phyloP scores from a whole-genome alignment of 2,329 filamentous ascomycete species.

The Pleoardoris graminearum region DNA sequence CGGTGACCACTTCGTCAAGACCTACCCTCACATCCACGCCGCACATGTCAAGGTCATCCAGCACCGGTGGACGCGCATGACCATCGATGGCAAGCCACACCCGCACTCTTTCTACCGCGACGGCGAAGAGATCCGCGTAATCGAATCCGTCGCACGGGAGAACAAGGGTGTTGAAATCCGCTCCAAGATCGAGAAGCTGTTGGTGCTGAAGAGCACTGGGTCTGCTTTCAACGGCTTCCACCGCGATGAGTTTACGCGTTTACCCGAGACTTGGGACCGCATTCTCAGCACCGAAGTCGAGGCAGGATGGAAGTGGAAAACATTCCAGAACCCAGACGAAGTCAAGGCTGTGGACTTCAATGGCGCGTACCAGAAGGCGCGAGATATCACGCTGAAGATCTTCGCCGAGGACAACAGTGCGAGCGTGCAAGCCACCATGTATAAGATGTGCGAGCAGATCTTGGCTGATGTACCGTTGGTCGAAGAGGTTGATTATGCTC shows the following conservation, averaged over 20 bases:
- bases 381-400: slow-evolving; percentile 82
- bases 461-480: slow-evolving; percentile 73
- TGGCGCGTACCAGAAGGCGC: slow-evolving; percentile 74
- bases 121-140: slow-evolving; percentile 82
- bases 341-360: slow-evolving; percentile 75
- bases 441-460: slow-evolving; percentile 94
- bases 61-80: slow-evolving; percentile 91
- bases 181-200: slow-evolving; percentile 77
- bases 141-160: slow-evolving; percentile 70
- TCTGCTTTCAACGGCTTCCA: slow-evolving; percentile 96
- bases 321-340: slow-evolving; percentile 66
- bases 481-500: slow-evolving; percentile 73
- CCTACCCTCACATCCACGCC: slow-evolving; percentile 83
- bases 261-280: slow-evolving; percentile 90
- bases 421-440: slow-evolving; percentile 97
- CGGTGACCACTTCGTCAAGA: slow-evolving; percentile 84
- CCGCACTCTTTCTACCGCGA: slow-evolving; percentile 94
- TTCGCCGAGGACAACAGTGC: slow-evolving; percentile 91
- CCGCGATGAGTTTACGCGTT: slow-evolving; percentile 88
- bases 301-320: slow-evolving; percentile 81
- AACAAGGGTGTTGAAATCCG: slow-evolving; percentile 72
- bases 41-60: slow-evolving; percentile 81
- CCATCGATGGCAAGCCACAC: slow-evolving; percentile 83
- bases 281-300: slow-evolving; percentile 95
- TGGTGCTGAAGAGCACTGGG: slow-evolving; percentile 94